Evolutionary conservation across 768 basidiomycete genomes (phyloP).

Genomic region (Mycena kentingensis): DNA sequence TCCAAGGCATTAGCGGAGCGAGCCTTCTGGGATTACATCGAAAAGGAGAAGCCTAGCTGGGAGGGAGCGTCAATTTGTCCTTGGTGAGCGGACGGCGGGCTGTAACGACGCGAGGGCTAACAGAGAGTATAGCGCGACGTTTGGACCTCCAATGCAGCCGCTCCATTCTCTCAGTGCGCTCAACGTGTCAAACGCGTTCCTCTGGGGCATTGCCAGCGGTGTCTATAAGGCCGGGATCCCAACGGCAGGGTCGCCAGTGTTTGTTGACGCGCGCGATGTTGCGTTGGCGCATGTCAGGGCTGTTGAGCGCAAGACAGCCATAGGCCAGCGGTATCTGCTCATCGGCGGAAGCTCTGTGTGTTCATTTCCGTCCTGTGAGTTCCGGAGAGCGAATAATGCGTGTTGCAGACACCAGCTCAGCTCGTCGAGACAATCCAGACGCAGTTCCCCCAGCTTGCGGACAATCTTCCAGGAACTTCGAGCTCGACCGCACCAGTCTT

Average conservation of each 20-base stretch:
- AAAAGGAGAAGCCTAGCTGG: slow-evolving; percentile 11
- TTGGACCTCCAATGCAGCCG: slow-evolving; percentile 8
- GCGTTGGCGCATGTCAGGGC: slow-evolving; percentile 32
- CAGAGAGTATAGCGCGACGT: slow-evolving; percentile 6
- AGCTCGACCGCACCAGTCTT: background rate
- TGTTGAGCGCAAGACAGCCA: slow-evolving; percentile 14
- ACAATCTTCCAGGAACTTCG: slow-evolving; percentile 6
- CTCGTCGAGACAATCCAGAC: slow-evolving; percentile 11
- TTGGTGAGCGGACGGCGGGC: background rate
- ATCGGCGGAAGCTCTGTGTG: slow-evolving; percentile 14
- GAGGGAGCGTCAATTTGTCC: slow-evolving; percentile 6
- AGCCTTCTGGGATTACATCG: slow-evolving; percentile 24
- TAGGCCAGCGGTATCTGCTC: slow-evolving; percentile 19
- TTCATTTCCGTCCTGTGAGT: background rate
- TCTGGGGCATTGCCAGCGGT: slow-evolving; percentile 16
- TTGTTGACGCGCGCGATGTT: slow-evolving; percentile 38
- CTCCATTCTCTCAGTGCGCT: slow-evolving; percentile 7
- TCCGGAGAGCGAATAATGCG: background rate
- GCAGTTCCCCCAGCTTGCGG: slow-evolving; percentile 11
- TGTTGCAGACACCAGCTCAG: slow-evolving; percentile 3
- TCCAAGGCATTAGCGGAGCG: slow-evolving; percentile 27
- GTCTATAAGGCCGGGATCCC: slow-evolving; percentile 13
- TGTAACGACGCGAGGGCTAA: background rate
- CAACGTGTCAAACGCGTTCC: slow-evolving; percentile 18
- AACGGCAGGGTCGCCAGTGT: slow-evolving; percentile 8